Conservation (phyloP, 2,329 filamentous ascomycete genomes). For the Nemania serpens region DNA sequence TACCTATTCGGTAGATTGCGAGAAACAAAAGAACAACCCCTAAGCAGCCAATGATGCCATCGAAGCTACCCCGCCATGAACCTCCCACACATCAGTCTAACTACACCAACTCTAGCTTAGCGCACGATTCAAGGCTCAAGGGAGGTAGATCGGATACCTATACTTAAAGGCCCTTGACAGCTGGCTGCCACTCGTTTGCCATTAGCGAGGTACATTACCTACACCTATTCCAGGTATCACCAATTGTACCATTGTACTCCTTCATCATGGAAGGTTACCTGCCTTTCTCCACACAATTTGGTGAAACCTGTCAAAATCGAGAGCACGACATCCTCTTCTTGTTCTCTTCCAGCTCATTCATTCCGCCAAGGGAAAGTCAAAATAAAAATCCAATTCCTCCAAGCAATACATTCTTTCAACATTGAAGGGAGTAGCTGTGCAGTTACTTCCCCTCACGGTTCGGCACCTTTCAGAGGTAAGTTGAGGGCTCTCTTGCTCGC, state of each 20-base stretch:
- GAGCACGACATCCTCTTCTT: constrained; percentile 31
- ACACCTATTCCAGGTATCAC: not conserved
- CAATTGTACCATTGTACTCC: not conserved
- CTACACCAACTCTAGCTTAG: not conserved
- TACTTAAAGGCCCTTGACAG: not conserved
- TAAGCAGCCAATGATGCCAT: constrained; percentile 22
- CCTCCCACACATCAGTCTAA: not conserved
- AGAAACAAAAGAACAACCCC: not conserved
- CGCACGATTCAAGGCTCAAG: no score
- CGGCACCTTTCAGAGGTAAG: constrained; percentile 24
- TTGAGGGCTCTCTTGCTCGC: not conserved
- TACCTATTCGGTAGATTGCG: not conserved
- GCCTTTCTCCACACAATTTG: constrained; percentile 40
- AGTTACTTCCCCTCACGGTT: not conserved
- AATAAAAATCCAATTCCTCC: not conserved
- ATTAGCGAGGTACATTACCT: not conserved
- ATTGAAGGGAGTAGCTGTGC: not conserved
- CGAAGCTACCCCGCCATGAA: constrained; percentile 19
- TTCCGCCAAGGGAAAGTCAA: not conserved
- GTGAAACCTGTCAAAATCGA: constrained; percentile 44
- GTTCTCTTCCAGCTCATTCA: constrained; percentile 8
- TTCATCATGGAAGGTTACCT: not conserved
- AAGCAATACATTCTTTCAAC: not conserved
- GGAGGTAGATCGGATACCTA: no score
- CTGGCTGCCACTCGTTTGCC: constrained; percentile 15